Evolutionary conservation across 2,329 filamentous ascomycete genomes (phyloP), one percentile per base, ranked within the genome.

Genomic region (Pseudopyrenochaeta lycopersici): DNA sequence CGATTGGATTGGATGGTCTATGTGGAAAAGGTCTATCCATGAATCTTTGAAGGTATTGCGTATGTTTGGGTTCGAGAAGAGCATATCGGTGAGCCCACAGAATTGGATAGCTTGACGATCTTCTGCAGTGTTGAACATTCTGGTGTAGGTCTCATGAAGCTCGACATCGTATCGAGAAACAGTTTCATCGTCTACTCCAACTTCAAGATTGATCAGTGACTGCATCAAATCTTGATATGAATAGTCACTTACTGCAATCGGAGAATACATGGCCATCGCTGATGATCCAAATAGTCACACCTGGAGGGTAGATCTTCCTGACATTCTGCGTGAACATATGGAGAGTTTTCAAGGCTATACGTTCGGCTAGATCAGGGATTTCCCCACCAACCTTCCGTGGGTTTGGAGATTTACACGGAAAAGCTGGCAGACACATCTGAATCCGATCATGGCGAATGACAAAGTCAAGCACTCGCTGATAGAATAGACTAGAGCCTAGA

Each of bases 381-480:
- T 45, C 54, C 2, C 76, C 83, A 6, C 86, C 70, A 0, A 84
- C 82, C 48, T 88, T 87, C 21, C 77, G 72, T 0, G 62, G 59
- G 54, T 86, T 86, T 7, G 84, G 80, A 0, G 83, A 86, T 61
- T 87, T 87, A 76, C 85, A 86, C 0, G 85, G 84, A 38, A 87
- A 87, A 0, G 83, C 83, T 0, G 84, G 84, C 0, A 86, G 74
- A 23, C 48, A 36, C 21, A 64, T 49, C 2, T 46, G 45, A 29
- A 66, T 61, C 2, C 45, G 54, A 38, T 49, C 21, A 17, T 46
- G 44, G 9, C 47, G 39, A n/a, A 31, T 44, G 10, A 64, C 56
- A 40, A 58, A 62, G n/a, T 36, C 44, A 36, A 39, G 38, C 4
- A 62, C 53, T 4, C 57, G 43, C 17, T 38, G 21, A 20, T 48